Base-by-base conservation (phyloP, 2,329 filamentous ascomycete species). In the Pezicula neosporulosa region DNA sequence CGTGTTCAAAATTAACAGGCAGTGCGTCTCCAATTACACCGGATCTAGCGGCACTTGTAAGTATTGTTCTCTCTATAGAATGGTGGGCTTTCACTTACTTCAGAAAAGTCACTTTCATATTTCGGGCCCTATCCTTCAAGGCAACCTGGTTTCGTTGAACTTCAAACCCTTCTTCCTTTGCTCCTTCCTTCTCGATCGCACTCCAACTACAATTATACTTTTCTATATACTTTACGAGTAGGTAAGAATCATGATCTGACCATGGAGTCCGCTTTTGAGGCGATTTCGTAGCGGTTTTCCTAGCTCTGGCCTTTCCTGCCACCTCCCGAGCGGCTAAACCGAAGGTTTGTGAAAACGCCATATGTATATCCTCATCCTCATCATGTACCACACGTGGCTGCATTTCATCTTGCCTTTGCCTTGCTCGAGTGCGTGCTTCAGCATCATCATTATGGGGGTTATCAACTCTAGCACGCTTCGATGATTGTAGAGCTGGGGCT, bases 71-170 rank as follows among this genome's bases (percentile, higher is more conserved):
- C 6, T 7, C 30, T 13, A 33, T 13, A 33, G 12, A 30, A 10
- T 7, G 30, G 9, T 10, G 6, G 30, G 30, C 8, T 13, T 33
- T 10, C 19, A 69, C 70, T 64, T 61, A 76, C 73, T 70, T 71
- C 3, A 76, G 48, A 47, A 61, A 72, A 7, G 65, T 66, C 38
- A 72, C 66, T 60, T 77, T 79, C 51, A 83, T 64, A 53, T 80
- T 81, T 47, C 80, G 70, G 4, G 78, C 80, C 53, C 74, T 75
- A 55, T 80, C 77, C 57, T 79, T 80, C 7, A 83, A 54, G 42
- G 80, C 76, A 3, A 80, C 77, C 53, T 83, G 77, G 61, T 33
- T 66, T 64, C 45, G 66, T 44, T 48, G 59, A 36, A 4, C 49
- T 6, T 66, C 58, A 2, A 68, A 68, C 15, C 58, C 54, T 28